Evolutionary conservation across 1,284 basidiomycete genomes (phyloP), one percentile per base, ranked within the genome.

Genomic region (Amylostereum areolatum): DNA sequence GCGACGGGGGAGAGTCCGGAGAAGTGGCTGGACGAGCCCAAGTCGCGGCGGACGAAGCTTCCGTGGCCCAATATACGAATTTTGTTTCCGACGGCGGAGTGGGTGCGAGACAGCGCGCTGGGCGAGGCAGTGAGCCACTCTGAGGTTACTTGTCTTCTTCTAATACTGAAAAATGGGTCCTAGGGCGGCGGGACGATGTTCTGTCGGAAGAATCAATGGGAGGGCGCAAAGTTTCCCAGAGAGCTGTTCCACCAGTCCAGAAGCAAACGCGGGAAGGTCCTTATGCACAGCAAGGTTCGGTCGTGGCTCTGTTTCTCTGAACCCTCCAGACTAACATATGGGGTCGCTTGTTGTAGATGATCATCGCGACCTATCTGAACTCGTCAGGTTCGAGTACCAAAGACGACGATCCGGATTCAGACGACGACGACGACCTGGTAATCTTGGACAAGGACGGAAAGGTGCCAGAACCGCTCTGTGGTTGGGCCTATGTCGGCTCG

Each of bases 271-370:
- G 89, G 89, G 4, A 67, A 71, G 25, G 80, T 85, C 12, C 66
- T 91, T 47, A 90, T 91, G 88, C 88, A 91, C 60, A 82, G 85
- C 5, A 91, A 91, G 78, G 88, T 85, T 32, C 8, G 49, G 54
- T 40, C 86, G 81, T 3, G 3, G 4, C n/a, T 43, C 7, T 45
- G 7, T 85, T 87, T 4, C 3, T 5, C 12, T 27, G 28, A n/a
- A n/a, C 25, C 24, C 29, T 44, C 25, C 28, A 18, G 24, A 45
- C 11, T 41, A 35, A 32, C 35, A 29, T 12, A 37, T 8, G 86
- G 85, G 5, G 83, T 74, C 51, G 62, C 65, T 28, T 4, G 12
- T 28, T 35, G 8, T 46, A 83, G 80, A 81, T 81, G 78, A 79
- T 83, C 42, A 67, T 84, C 35, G 80, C 69, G 5, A 72, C 68